Conservation (phyloP, 2,329 filamentous ascomycete species). For the Epichloe gansuensis region DNA sequence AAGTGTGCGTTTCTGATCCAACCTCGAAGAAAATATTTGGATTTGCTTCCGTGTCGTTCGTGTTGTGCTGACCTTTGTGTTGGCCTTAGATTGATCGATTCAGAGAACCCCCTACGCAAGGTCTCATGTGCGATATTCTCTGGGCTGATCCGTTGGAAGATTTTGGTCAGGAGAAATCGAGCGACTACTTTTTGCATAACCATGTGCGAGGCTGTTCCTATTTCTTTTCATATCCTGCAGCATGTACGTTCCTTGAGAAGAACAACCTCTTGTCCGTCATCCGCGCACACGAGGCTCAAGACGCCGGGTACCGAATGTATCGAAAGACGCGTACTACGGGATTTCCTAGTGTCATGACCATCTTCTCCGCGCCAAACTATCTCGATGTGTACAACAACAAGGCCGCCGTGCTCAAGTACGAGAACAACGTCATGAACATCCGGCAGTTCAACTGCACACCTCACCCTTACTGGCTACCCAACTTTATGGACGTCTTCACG, state of each 20-base stretch:
- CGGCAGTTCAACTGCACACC: conserved; percentile 99
- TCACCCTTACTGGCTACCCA: conserved; percentile 97
- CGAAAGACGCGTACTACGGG: conserved; percentile 95
- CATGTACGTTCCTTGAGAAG: conserved; percentile 95
- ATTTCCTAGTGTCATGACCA: conserved; percentile 99
- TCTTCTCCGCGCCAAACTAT: conserved; percentile 98
- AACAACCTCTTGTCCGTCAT: conserved; percentile 97
- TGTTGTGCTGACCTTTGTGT: background rate
- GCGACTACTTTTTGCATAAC: conserved; percentile 95
- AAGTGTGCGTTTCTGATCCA: conserved; percentile 43
- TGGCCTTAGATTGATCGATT: conserved; percentile 76
- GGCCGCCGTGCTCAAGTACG: conserved; percentile 95
- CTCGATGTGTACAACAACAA: conserved; percentile 99
- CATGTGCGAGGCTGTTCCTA: conserved; percentile 97
- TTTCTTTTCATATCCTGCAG: conserved; percentile 97
- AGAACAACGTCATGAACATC: conserved; percentile 99
- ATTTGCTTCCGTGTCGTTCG: too few relatives aligned
- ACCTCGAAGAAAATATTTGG: background rate
- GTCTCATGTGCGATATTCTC: conserved; percentile 97
- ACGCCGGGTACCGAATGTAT: conserved; percentile 98
- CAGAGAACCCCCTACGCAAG: conserved; percentile 95
- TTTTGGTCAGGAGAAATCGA: conserved; percentile 97
- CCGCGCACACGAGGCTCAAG: conserved; percentile 93
- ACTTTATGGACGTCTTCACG: conserved; percentile 99
- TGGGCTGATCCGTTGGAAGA: conserved; percentile 98